Percentiles rank a stretch among this genome's conserved stretches.
phyloP scores from a whole-genome alignment of 441 rosid species.

The Gossypium laxum region DNA sequence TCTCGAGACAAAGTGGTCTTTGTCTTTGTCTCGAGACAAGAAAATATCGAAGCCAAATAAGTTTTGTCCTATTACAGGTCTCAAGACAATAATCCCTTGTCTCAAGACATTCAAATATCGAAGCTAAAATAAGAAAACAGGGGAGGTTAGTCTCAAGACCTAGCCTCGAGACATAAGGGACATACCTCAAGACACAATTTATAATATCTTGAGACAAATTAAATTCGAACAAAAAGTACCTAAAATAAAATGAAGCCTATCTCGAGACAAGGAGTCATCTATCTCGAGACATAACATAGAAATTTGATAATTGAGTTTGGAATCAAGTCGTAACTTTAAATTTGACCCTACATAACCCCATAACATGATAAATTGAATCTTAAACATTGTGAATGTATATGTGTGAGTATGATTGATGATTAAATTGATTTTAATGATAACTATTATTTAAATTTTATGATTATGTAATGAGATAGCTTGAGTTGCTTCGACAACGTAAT shows the following conservation, averaged over 20 bases:
- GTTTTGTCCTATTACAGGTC: too few relatives aligned
- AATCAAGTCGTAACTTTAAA: not conserved
- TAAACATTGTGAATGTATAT: not conserved
- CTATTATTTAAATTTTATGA: too few relatives aligned
- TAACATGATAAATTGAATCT: not conserved
- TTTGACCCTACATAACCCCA: not conserved
- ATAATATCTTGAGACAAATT: too few relatives aligned
- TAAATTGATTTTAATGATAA: not conserved
- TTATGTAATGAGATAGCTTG: not conserved
- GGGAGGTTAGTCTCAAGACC: not conserved
- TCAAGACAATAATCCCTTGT: too few relatives aligned
- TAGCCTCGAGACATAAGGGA: not conserved
- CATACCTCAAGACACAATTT: too few relatives aligned
- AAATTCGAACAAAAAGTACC: not conserved
- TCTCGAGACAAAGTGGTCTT: not conserved
- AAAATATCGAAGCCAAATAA: too few relatives aligned
- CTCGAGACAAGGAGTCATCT: not conserved
- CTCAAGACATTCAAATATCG: not conserved
- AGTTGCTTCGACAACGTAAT: not conserved
- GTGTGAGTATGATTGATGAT: not conserved
- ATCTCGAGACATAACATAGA: not conserved
- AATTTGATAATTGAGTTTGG: not conserved
- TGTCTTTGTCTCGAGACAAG: not conserved
- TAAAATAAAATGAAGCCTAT: not conserved
- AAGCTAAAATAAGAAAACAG: not conserved